Evolutionary conservation across 768 basidiomycete genomes (phyloP).

Genomic region (Suillus discolor): DNA sequence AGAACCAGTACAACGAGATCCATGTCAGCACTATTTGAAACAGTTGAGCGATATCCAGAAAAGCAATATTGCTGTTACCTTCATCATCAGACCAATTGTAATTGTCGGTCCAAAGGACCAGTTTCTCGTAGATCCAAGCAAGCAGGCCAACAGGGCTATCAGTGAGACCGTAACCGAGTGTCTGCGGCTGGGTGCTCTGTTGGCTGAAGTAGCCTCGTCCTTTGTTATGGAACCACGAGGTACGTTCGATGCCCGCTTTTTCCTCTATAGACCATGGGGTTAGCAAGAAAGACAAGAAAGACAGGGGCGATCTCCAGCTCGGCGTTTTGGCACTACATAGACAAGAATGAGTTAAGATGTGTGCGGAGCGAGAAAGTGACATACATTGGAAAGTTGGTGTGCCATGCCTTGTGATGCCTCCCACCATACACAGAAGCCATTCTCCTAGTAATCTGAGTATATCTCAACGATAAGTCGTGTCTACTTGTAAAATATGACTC

Average conservation of each 20-base stretch:
- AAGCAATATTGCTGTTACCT: conserved; percentile 31
- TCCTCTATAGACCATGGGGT: conserved; percentile 32
- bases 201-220: conserved; percentile 34
- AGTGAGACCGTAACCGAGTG: conserved; percentile 52
- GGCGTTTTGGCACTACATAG: conserved; percentile 27
- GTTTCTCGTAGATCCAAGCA: conserved; percentile 59
- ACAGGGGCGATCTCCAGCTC: conserved; percentile 26
- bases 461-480: background rate
- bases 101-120: conserved; percentile 49
- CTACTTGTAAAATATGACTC: conserved; percentile 10
- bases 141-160: conserved; percentile 61
- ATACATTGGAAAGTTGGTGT: conserved; percentile 49
- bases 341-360: background rate
- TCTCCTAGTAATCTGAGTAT: conserved; percentile 34
- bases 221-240: conserved; percentile 17
- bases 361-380: background rate
- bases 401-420: conserved; percentile 52
- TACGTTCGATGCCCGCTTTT: conserved; percentile 22
- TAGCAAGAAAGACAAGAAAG: conserved; percentile 29
- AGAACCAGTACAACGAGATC: conserved; percentile 63
- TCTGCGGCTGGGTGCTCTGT: conserved; percentile 52
- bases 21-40: conserved; percentile 52
- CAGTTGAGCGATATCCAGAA: background rate
- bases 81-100: conserved; percentile 64
- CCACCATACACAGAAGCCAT: conserved; percentile 39